Base-by-base conservation (phyloP, 495 filamentous ascomycete species). In the Hypoxylon trugodes region DNA sequence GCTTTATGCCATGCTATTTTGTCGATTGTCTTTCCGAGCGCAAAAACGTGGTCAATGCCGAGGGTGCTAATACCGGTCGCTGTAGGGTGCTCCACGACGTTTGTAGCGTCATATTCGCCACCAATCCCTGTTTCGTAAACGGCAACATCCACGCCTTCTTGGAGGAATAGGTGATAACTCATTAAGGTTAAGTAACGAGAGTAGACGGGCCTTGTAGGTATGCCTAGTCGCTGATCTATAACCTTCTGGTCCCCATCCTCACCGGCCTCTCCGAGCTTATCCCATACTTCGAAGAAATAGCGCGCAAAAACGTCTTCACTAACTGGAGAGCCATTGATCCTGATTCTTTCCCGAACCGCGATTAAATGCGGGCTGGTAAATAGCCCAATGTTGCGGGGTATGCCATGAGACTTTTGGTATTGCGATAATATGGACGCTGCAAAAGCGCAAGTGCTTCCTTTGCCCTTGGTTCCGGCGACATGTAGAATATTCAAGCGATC, bases 1-100 rank as follows among this genome's bases (percentile, higher is more conserved):
- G 85, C 90, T 73, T 98, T 98, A 69, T 98, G 94, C 95, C 96
- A 98, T 3, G 96, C 94, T 59, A 98, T 98, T 62, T 93, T 83
- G 43, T 93, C 90, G 36, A 97, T 87, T 0, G 95, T 96, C 28
- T 84, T 73, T 10, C 95, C 95, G 26, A 98, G 83, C 70, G 92
- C 79, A 12, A 79, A 81, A 10, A 87, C 85, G 67, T 98, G 95
- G 65, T 98, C 96, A 61, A 98, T 96, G 6, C 92, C 95, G 19
- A 98, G 79, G 42, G 87, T 92, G 9, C 87, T 91, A 38, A 98
- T 90, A 0, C 88, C 93, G 2, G 84, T 84, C 1, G 86, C 90
- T 10, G 85, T 85, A 5, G 94, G 94, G 19, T 82, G 75, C 15
- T 82, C 79, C 13, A 97, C 84, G n/a, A 98, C 83, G 67, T 98